Conservation (phyloP, 1,284 basidiomycete genomes). For the Rhizopogon parksii region DNA sequence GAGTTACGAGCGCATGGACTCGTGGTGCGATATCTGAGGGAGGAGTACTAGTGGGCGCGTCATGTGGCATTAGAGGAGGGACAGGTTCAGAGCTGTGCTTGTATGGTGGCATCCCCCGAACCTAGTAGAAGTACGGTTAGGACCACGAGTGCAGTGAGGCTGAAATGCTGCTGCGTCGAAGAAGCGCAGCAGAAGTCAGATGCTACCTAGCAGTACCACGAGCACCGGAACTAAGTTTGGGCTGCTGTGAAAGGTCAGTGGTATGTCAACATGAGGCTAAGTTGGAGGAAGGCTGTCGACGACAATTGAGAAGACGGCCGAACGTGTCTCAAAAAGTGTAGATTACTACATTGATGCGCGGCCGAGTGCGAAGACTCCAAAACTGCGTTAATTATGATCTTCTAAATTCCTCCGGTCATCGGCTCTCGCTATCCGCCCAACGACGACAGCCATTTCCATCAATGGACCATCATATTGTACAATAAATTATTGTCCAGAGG, state of each 20-base stretch:
- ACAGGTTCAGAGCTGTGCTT: background rate
- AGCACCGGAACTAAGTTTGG: background rate
- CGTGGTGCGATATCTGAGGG: background rate
- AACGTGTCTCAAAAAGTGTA: conserved; percentile 5
- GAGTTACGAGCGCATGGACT: background rate
- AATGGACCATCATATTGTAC: too few species aligned
- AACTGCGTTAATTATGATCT: background rate
- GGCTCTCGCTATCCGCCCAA: background rate
- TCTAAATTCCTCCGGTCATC: background rate
- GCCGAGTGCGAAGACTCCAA: too few species aligned
- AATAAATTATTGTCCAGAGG: too few species aligned
- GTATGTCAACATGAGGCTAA: too few species aligned
- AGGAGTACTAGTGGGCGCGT: too few species aligned
- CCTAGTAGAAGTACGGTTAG: background rate
- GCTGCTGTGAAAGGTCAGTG: too few species aligned
- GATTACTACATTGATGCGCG: background rate
- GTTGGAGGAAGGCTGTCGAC: too few species aligned
- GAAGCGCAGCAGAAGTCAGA: background rate
- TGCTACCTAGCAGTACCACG: background rate
- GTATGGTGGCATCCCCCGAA: too few species aligned
- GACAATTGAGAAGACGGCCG: conserved; percentile 1
- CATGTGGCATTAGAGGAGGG: too few species aligned
- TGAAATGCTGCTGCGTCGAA: too few species aligned
- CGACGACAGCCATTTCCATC: too few species aligned
- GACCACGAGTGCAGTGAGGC: too few species aligned